Conservation (phyloP, 2,329 filamentous ascomycete genomes). For the Aspergillus brunneoviolaceus region DNA sequence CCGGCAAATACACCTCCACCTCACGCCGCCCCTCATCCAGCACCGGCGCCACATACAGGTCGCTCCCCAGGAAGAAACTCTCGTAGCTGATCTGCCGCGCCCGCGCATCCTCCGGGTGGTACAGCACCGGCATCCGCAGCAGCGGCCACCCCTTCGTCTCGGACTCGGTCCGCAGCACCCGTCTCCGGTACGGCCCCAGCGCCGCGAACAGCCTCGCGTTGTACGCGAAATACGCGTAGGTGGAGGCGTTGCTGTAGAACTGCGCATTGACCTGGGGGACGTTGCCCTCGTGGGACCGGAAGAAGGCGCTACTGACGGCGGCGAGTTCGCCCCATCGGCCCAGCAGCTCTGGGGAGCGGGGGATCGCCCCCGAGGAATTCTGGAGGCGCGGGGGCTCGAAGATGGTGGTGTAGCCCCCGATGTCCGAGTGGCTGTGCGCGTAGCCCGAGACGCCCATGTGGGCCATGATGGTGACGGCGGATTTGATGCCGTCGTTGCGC, state of each 20-base stretch:
- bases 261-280: slow-evolving; percentile 38
- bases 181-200: background rate
- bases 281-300: slow-evolving; percentile 39
- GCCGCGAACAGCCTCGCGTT: slow-evolving; percentile 20
- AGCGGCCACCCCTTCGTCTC: slow-evolving; percentile 24
- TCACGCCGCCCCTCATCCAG: slow-evolving; percentile 17
- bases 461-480: slow-evolving; percentile 31
- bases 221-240: slow-evolving; percentile 37
- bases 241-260: slow-evolving; percentile 37
- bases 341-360: slow-evolving; percentile 35
- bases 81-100: slow-evolving; percentile 24
- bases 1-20: slow-evolving; percentile 18
- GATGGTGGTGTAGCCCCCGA: slow-evolving; percentile 39
- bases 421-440: slow-evolving; percentile 36
- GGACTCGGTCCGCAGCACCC: slow-evolving; percentile 33
- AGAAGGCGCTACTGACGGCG: slow-evolving; percentile 33
- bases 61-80: slow-evolving; percentile 24
- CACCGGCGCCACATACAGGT: slow-evolving; percentile 26
- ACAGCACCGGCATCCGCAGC: slow-evolving; percentile 26
- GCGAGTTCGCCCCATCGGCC: slow-evolving; percentile 40
- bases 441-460: slow-evolving; percentile 41
- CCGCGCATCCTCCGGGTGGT: slow-evolving; percentile 19
- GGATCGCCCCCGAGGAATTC: slow-evolving; percentile 28
- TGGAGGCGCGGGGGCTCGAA: slow-evolving; percentile 17
- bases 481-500: slow-evolving; percentile 27